These are phyloP conservation scores for Pleoardoris graminearum DNA, from an alignment of 2,329 filamentous ascomycete genomes.

Conservation along the genomic window DNA sequence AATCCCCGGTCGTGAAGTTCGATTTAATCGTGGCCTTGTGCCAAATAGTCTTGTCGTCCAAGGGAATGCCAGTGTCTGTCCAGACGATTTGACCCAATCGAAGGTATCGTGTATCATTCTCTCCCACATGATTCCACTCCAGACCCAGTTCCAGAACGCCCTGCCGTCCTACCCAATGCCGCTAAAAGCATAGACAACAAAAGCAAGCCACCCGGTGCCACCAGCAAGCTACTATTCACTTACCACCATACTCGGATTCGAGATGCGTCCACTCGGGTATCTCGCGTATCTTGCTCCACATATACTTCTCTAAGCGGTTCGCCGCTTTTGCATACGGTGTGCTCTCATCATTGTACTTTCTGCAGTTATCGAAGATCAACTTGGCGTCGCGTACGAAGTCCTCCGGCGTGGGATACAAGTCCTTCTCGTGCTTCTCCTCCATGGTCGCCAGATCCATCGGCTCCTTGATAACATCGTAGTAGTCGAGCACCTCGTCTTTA, in stretches of 20 bases:
- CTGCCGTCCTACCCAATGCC: constrained; percentile 1
- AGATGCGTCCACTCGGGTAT: constrained; percentile 78
- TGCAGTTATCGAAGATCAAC: constrained; percentile 92
- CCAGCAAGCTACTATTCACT: background rate
- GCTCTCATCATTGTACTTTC: constrained; percentile 93
- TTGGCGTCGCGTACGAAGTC: constrained; percentile 89
- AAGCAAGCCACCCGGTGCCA: background rate
- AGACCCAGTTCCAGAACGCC: too few relatives aligned
- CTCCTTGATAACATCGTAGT: constrained; percentile 97
- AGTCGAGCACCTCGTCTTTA: constrained; percentile 94
- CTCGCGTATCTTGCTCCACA: constrained; percentile 90
- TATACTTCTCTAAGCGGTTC: constrained; percentile 88
- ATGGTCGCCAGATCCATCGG: constrained; percentile 97
- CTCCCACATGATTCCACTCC: too few relatives aligned
- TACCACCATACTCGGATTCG: constrained; percentile 4
- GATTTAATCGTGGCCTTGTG: too few relatives aligned
- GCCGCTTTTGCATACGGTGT: constrained; percentile 95
- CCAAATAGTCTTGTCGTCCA: too few relatives aligned
- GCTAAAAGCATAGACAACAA: constrained; percentile 3
- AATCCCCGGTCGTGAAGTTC: too few relatives aligned
- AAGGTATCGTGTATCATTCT: too few relatives aligned
- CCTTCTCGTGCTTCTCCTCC: constrained; percentile 92
- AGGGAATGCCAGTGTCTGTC: too few relatives aligned
- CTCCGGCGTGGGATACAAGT: constrained; percentile 87
- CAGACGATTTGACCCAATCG: too few relatives aligned